Evolutionary conservation across 179 eudicot genomes (phyloP).

Genomic region (Silene coronaria): DNA sequence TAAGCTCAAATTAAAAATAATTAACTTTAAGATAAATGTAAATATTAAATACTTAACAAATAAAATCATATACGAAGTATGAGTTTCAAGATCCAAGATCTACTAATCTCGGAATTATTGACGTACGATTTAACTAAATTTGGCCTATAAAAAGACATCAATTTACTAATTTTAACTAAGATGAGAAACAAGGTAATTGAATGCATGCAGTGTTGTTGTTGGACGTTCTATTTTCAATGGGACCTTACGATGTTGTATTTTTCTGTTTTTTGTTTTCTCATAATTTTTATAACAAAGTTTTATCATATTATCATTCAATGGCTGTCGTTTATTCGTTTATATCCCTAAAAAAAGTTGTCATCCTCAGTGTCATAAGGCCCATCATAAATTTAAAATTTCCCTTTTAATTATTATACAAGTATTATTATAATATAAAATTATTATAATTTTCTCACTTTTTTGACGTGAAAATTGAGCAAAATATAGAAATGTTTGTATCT

Average conservation of each 20-base stretch:
- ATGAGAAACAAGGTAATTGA: constrained; percentile 17
- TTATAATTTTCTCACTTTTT: not conserved
- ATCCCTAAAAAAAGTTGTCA: not conserved
- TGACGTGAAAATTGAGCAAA: not conserved
- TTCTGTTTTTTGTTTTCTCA: constrained; percentile 31
- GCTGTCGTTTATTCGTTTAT: constrained; percentile 6
- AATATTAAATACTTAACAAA: too few species aligned
- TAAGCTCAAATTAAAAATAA: too few species aligned
- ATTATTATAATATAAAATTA: too few species aligned
- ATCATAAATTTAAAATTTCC: too few species aligned
- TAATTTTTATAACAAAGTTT: constrained; percentile 16
- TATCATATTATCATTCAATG: constrained; percentile 15
- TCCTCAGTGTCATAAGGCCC: not conserved
- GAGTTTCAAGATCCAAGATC: too few species aligned
- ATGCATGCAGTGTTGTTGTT: constrained; percentile 19
- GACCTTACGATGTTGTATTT: constrained; percentile 24
- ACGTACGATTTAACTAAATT: not conserved
- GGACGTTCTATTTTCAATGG: constrained; percentile 22
- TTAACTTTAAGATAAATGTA: too few species aligned
- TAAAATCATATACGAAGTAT: too few species aligned
- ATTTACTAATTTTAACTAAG: too few species aligned
- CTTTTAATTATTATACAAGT: too few species aligned
- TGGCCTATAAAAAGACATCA: constrained; percentile 17
- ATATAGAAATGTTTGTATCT: too few species aligned
- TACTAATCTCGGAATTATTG: too few species aligned